Conservation (phyloP, 2,329 filamentous ascomycete genomes). For the Tolypocladium nubicola region DNA sequence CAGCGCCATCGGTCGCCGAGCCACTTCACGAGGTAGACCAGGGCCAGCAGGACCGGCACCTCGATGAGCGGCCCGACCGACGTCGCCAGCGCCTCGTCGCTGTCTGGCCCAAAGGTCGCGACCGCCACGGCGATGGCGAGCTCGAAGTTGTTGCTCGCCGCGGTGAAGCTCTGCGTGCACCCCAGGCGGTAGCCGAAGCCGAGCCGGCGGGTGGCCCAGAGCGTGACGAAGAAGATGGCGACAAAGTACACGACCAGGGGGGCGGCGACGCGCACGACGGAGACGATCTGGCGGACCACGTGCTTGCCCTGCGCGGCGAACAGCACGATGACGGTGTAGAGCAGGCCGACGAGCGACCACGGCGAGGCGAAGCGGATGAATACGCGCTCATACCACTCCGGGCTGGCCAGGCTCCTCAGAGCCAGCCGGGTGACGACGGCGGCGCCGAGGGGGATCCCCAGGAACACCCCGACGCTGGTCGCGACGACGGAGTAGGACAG, state of each 20-base stretch:
- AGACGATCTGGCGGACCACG: slow-evolving; percentile 74
- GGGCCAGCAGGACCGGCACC: slow-evolving; percentile 65
- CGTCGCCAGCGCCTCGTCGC: slow-evolving; percentile 69
- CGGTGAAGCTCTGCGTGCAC: slow-evolving; percentile 76
- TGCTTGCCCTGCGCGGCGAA: slow-evolving; percentile 72
- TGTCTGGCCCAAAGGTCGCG: slow-evolving; percentile 66
- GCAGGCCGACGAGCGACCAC: slow-evolving; percentile 68
- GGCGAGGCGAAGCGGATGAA: slow-evolving; percentile 65
- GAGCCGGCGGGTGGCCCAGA: slow-evolving; percentile 49
- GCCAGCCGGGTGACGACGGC: slow-evolving; percentile 65
- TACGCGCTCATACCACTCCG: slow-evolving; percentile 52
- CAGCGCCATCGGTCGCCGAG: slow-evolving; percentile 44
- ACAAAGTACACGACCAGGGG: slow-evolving; percentile 76
- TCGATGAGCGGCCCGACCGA: slow-evolving; percentile 82
- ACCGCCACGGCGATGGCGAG: slow-evolving; percentile 82
- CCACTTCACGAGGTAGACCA: slow-evolving; percentile 66
- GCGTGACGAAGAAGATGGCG: slow-evolving; percentile 60
- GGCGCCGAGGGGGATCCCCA: slow-evolving; percentile 73
- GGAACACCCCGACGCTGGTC: slow-evolving; percentile 71
- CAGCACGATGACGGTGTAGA: slow-evolving; percentile 80
- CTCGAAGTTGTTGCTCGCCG: slow-evolving; percentile 89
- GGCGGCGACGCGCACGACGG: slow-evolving; percentile 70
- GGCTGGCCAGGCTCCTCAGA: slow-evolving; percentile 43
- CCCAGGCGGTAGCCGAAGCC: slow-evolving; percentile 64
- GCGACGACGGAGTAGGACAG: slow-evolving; percentile 57